Evolutionary conservation across 331 rosid genomes (phyloP).

Genomic region (Malus hybrid): DNA sequence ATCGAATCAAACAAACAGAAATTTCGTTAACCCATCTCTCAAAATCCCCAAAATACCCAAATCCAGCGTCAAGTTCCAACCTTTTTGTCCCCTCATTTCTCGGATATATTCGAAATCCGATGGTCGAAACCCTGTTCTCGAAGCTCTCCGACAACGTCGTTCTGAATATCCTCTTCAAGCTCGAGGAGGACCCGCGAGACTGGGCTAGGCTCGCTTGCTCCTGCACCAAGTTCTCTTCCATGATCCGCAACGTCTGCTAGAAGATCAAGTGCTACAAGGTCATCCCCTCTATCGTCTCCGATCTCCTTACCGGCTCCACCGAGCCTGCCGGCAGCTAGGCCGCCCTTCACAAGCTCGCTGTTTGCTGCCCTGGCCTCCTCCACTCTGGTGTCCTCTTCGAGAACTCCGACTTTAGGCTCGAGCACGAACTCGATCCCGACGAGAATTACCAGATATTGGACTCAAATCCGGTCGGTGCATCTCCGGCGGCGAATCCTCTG

Average conservation of each 20-base stretch:
- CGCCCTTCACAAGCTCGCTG: slow-evolving; percentile 60
- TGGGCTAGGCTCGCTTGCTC: slow-evolving; percentile 85
- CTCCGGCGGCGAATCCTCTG: background rate
- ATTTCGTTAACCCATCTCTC: background rate
- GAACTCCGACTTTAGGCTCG: slow-evolving; percentile 63
- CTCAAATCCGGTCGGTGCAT: background rate
- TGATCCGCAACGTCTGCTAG: slow-evolving; percentile 57
- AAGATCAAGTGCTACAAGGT: slow-evolving; percentile 33
- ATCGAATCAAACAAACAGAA: background rate
- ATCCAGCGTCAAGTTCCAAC: background rate
- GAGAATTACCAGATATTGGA: slow-evolving; percentile 14
- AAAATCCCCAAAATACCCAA: background rate
- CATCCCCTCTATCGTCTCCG: slow-evolving; percentile 51
- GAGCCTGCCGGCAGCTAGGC: slow-evolving; percentile 39
- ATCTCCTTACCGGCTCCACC: slow-evolving; percentile 32
- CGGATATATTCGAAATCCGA: background rate
- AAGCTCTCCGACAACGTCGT: slow-evolving; percentile 60
- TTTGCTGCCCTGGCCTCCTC: slow-evolving; percentile 81
- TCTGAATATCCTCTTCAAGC: slow-evolving; percentile 1
- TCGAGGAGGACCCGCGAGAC: slow-evolving; percentile 76
- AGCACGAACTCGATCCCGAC: slow-evolving; percentile 62
- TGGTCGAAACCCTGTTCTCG: slow-evolving; percentile 34
- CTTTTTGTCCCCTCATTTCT: too few relatives aligned
- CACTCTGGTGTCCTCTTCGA: slow-evolving; percentile 76
- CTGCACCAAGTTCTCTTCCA: slow-evolving; percentile 50